Percentiles rank a stretch among this genome's conserved stretches.
Conservation (phyloP, 768 basidiomycete genomes). For the Trametes villosa region DNA sequence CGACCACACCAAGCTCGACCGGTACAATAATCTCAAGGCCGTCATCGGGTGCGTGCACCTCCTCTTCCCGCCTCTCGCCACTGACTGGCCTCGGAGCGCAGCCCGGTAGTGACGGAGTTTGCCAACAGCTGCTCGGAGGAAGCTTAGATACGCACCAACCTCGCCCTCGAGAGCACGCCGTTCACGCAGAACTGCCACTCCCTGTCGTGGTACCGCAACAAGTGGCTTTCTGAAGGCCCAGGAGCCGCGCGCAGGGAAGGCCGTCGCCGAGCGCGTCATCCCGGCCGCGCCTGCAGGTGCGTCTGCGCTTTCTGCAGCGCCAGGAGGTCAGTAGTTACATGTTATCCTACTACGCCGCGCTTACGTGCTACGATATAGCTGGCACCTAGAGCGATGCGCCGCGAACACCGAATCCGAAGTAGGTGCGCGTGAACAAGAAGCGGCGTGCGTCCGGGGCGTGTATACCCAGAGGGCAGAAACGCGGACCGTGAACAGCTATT, state of each 20-base stretch:
- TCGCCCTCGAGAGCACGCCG: constrained; percentile 28
- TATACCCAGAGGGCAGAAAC: too few species aligned
- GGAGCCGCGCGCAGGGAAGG: constrained; percentile 32
- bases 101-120: constrained; percentile 21
- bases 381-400: neutral
- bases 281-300: constrained; percentile 21
- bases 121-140: constrained; percentile 9
- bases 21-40: constrained; percentile 27
- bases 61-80: neutral
- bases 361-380: too few species aligned
- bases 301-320: neutral
- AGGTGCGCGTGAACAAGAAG: neutral
- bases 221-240: constrained; percentile 44
- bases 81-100: neutral
- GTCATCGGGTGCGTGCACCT: constrained; percentile 19
- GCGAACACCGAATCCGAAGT: neutral
- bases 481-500: too few species aligned
- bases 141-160: constrained; percentile 5
- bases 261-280: neutral
- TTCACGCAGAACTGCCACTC: constrained; percentile 51
- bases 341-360: too few species aligned
- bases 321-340: neutral
- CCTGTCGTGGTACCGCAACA: constrained; percentile 37
- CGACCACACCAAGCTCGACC: constrained; percentile 26
- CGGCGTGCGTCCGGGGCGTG: too few species aligned